Percentiles rank a stretch among this genome's conserved stretches.
These are phyloP conservation scores for Serendipita indica DNA, from an alignment of 768 basidiomycete genomes.

Conservation along the genomic window DNA sequence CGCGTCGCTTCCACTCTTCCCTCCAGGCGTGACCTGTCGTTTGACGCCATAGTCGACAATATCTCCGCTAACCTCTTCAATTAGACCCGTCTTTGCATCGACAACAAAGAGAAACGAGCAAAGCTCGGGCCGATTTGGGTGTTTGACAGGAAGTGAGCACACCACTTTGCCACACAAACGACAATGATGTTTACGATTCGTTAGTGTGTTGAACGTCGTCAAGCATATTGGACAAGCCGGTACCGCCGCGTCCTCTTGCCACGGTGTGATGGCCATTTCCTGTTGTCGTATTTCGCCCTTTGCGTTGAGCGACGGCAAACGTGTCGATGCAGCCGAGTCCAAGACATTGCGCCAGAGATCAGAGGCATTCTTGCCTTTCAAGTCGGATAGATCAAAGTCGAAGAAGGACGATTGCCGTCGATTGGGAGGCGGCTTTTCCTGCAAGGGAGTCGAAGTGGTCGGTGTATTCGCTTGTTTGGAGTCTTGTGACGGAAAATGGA, in stretches of 20 bases:
- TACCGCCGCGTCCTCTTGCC: conserved; percentile 72
- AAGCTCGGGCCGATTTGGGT: conserved; percentile 43
- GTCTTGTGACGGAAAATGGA: conserved; percentile 29
- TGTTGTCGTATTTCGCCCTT: conserved; percentile 54
- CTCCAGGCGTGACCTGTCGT: conserved; percentile 19
- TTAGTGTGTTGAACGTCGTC: conserved; percentile 69
- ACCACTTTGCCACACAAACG: conserved; percentile 84
- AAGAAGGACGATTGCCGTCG: conserved; percentile 55
- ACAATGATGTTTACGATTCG: conserved; percentile 93
- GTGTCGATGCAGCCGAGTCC: conserved; percentile 18
- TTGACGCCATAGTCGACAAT: conserved; percentile 69
- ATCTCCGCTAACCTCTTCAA: conserved; percentile 66
- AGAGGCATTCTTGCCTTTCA: conserved; percentile 48
- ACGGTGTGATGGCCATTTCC: conserved; percentile 91
- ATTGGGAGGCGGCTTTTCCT: conserved; percentile 16
- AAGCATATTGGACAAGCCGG: conserved; percentile 74
- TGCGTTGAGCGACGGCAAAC: conserved; percentile 26
- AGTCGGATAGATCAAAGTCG: conserved; percentile 42
- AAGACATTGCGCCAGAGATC: conserved; percentile 53
- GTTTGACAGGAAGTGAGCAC: conserved; percentile 73
- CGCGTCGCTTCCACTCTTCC: not conserved
- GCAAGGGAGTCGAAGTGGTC: conserved; percentile 3
- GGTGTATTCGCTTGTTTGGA: conserved; percentile 5
- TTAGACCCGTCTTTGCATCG: conserved; percentile 57
- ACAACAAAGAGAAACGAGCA: conserved; percentile 79